These are phyloP conservation scores for Lentinula guzmanii DNA, from an alignment of 768 basidiomycete species.

Conservation along the genomic window DNA sequence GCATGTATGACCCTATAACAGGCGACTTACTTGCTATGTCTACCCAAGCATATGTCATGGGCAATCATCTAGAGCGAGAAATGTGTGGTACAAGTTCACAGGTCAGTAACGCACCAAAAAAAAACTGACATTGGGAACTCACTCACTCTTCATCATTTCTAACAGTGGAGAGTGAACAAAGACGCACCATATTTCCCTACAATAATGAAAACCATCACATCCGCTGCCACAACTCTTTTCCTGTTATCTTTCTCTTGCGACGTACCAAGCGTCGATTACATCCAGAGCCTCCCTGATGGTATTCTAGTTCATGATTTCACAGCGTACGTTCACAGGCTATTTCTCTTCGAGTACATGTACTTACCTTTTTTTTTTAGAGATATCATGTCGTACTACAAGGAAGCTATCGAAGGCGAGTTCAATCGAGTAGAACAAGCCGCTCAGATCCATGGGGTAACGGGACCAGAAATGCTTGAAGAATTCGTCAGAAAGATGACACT, in stretches of 20 bases:
- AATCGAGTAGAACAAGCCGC: conserved; percentile 10
- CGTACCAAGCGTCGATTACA: background rate
- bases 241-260: conserved; percentile 5
- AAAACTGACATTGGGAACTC: background rate
- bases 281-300: conserved; percentile 9
- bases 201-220: conserved; percentile 8
- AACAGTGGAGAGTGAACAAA: conserved; percentile 6
- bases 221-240: conserved; percentile 5
- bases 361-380: conserved; percentile 1
- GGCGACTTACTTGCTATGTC: conserved; percentile 6
- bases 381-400: conserved; percentile 13
- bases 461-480: conserved; percentile 8
- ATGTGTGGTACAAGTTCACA: background rate
- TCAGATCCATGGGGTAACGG: background rate
- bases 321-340: background rate
- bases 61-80: conserved; percentile 6
- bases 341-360: too few relatives aligned
- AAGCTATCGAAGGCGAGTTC: conserved; percentile 11
- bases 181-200: conserved; percentile 6
- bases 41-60: conserved; percentile 10
- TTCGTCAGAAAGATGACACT: conserved; percentile 2
- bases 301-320: conserved; percentile 4
- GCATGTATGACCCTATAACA: conserved; percentile 1
- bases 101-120: background rate
- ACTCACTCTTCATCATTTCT: background rate